Conservation (phyloP, 306 rosid genomes). For the Cercis canadensis region DNA sequence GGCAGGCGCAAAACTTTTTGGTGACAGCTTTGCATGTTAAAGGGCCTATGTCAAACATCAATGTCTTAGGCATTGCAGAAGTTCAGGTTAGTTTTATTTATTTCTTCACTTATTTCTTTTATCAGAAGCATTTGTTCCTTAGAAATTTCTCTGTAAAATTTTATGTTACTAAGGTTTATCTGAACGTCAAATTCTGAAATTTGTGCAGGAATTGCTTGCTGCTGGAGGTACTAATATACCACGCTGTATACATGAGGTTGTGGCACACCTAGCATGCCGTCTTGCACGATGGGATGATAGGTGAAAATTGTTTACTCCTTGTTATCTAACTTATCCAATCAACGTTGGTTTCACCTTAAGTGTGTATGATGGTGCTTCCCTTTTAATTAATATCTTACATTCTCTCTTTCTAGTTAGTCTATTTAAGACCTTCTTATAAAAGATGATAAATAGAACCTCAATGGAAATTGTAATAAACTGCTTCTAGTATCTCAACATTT, state of each 20-base stretch:
- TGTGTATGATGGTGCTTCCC: slow-evolving; percentile 8
- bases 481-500: too few species aligned
- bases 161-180: slow-evolving; percentile 20
- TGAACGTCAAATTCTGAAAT: not conserved
- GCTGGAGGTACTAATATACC: slow-evolving; percentile 60
- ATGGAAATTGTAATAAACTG: not conserved
- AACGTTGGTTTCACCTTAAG: slow-evolving; percentile 16
- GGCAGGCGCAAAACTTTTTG: slow-evolving; percentile 91
- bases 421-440: not conserved
- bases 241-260: slow-evolving; percentile 53
- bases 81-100: slow-evolving; percentile 69
- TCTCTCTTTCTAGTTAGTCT: not conserved
- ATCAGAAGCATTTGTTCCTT: not conserved
- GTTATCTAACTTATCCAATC: not conserved
- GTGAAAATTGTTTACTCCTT: slow-evolving; percentile 39
- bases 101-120: slow-evolving; percentile 1
- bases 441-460: not conserved
- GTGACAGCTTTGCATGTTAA: slow-evolving; percentile 84
- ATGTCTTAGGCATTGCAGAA: slow-evolving; percentile 84
- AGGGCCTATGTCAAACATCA: slow-evolving; percentile 61
- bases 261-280: slow-evolving; percentile 61
- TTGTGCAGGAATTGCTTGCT: slow-evolving; percentile 61
- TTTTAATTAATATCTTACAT: slow-evolving; percentile 9
- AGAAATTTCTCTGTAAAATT: not conserved
- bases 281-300: slow-evolving; percentile 81